Base-by-base conservation (phyloP, 495 filamentous ascomycete genomes). In the Trichoderma virens region DNA sequence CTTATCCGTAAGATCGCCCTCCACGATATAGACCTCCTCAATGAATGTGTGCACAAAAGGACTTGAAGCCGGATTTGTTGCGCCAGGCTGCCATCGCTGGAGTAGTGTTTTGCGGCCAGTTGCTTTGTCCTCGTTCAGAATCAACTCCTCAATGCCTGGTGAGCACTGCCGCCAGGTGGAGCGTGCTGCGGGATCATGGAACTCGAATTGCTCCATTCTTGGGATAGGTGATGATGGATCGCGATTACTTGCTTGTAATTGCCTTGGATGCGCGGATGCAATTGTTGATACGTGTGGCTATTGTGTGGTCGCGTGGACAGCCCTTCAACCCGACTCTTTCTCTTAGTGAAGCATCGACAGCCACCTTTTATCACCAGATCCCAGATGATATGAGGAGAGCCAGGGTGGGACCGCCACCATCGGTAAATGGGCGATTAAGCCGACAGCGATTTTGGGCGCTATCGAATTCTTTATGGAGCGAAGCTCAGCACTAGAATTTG, bases 161-260 rank as follows among this genome's bases (percentile, higher is more conserved):
- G 51, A 28, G 51, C 25, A 14, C 8, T 28, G 27, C 25, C 11
- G 23, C 51, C 51, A 56, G 7, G 13, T 18, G 51, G 25, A 56
- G 51, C 51, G 51, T 31, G 51, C 30, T 4, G 51, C 16, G 5
- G 51, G 51, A 56, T 56, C 51, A 25, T 56, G 51, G 51, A 56
- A 56, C 20, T 56, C 51, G 51, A 56, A 56, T 28, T 56, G 51
- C 51, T 56, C 51, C 51, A 56, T 56, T 20, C 18, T 30, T 20
- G 51, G 51, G 25, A 25, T 31, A 20, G 43, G 2, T 20, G 43
- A 23, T 20, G 1, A 20, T 8, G 43, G 43, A 25, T 9, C 5
- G 2, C 11, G 38, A 14, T n/a, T 23, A n/a, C 18, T 23, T 7
- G 4, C 16, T 45, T 20, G 8, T 1, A 20, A 2, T n/a, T 1